phyloP scores from a whole-genome alignment of 371 early-diverging fungal genomes.

The Lichtheimia corymbifera region DNA sequence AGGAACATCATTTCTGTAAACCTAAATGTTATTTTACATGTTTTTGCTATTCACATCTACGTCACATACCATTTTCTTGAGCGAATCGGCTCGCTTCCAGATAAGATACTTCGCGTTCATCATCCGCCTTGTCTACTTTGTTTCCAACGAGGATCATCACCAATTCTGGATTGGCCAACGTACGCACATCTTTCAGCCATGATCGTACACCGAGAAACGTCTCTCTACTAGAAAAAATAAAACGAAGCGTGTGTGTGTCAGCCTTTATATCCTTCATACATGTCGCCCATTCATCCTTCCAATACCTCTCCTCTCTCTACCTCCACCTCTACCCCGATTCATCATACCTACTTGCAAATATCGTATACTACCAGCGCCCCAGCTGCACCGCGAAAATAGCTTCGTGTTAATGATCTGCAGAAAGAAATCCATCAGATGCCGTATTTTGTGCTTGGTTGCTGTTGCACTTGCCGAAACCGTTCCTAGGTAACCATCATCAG shows the following conservation, averaged over 20 bases:
- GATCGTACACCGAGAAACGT: conserved; percentile 58
- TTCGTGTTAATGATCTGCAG: conserved; percentile 71
- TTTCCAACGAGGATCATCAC: conserved; percentile 75
- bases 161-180: conserved; percentile 66
- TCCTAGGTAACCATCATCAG: conserved; percentile 42
- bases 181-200: conserved; percentile 68
- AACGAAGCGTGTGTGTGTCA: neutral
- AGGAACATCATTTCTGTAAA: conserved; percentile 60
- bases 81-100: conserved; percentile 74
- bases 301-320: neutral
- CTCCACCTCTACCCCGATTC: neutral
- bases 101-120: conserved; percentile 63
- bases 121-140: conserved; percentile 58
- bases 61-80: conserved; percentile 55
- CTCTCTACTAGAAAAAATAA: conserved; percentile 42
- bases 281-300: conserved; percentile 1
- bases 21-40: neutral
- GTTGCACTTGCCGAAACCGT: conserved; percentile 63
- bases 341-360: conserved; percentile 60
- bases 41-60: neutral
- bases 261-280: neutral
- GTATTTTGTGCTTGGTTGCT: neutral
- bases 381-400: conserved; percentile 71
- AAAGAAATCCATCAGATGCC: too few species aligned
- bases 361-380: conserved; percentile 72